A percentile compares a stretch with the other conserved stretches of the same genome.
Conservation (phyloP, 2,329 filamentous ascomycete genomes). For the Aureobasidium sp. region DNA sequence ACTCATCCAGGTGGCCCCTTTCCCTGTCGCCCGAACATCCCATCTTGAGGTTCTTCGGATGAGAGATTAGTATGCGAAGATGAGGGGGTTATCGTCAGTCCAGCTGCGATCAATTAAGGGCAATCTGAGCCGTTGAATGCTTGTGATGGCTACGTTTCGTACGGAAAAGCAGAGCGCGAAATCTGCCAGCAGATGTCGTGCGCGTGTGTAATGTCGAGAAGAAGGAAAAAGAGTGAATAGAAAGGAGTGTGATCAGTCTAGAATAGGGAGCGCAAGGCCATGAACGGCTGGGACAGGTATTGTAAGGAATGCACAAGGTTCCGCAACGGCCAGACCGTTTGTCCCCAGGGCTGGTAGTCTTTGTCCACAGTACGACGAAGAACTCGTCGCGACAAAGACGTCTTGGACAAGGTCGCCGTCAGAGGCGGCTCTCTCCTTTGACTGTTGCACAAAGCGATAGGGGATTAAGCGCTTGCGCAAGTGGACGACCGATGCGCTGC, state of each 20-base stretch:
- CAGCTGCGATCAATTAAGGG: conserved; percentile 14
- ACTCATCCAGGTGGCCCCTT: conserved; percentile 35
- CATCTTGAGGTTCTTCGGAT: conserved; percentile 22
- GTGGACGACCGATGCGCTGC: conserved; percentile 5
- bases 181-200: conserved; percentile 15
- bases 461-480: background rate
- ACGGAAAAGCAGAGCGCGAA: background rate
- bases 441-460: conserved; percentile 6
- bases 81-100: conserved; percentile 7
- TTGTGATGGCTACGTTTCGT: background rate
- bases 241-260: background rate
- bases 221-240: background rate
- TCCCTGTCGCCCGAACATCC: conserved; percentile 30
- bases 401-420: background rate
- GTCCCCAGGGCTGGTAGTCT: background rate
- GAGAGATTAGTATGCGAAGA: background rate
- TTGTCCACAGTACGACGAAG: conserved; percentile 8
- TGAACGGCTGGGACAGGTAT: conserved; percentile 9
- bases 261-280: background rate
- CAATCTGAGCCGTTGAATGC: background rate
- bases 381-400: conserved; percentile 2
- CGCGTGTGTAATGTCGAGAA: background rate
- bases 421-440: conserved; percentile 11
- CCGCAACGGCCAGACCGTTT: conserved; percentile 11
- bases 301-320: conserved; percentile 11